Evolutionary conservation across 2,329 filamentous ascomycete genomes (phyloP).

Genomic region (Fusarium phyllophilum): DNA sequence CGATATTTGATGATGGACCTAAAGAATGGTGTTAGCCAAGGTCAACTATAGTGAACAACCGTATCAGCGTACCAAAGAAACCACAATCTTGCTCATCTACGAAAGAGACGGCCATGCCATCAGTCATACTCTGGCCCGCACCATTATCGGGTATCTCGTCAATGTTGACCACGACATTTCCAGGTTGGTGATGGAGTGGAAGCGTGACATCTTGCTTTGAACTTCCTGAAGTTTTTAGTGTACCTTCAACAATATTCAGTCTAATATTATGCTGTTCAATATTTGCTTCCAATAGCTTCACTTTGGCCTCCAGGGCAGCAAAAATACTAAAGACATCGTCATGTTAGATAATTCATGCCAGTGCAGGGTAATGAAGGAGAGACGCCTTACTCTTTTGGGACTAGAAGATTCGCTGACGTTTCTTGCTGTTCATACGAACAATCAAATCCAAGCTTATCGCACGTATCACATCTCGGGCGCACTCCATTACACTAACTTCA

Average conservation of each 20-base stretch:
- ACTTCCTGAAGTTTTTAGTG: background rate
- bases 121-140: background rate
- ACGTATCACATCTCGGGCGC: constrained; percentile 4
- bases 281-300: background rate
- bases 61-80: background rate
- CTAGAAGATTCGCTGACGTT: background rate
- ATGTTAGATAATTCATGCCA: background rate
- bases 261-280: background rate
- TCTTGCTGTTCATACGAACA: constrained; percentile 8
- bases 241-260: background rate
- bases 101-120: constrained; percentile 3
- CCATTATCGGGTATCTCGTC: background rate
- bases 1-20: constrained; percentile 7
- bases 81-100: constrained; percentile 13
- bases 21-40: rapidly evolving
- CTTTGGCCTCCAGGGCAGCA: background rate
- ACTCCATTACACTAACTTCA: background rate
- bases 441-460: constrained; percentile 8
- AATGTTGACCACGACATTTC: background rate
- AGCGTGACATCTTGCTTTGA: background rate
- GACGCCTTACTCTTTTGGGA: constrained; percentile 5
- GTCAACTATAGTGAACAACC: rapidly evolving
- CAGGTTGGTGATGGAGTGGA: background rate
- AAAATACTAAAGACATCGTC: background rate
- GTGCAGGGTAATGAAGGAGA: background rate